These are phyloP conservation scores for Salix viminalis DNA, from an alignment of 345 rosid genomes.

Conservation along the genomic window DNA sequence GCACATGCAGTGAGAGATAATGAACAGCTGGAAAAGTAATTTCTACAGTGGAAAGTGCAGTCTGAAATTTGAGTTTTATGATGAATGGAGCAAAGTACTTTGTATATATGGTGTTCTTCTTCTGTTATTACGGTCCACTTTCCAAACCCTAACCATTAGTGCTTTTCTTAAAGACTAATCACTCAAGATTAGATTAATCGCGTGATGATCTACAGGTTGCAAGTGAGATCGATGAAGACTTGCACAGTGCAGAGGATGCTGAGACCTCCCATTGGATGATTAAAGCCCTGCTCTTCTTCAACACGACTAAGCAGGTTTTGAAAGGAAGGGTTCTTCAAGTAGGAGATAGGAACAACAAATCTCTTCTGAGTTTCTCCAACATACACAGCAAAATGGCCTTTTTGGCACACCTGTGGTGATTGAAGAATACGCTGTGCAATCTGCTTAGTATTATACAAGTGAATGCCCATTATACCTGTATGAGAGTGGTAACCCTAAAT, in stretches of 20 bases:
- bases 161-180: no score
- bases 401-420: slow-evolving; percentile 25
- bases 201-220: not conserved
- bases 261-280: slow-evolving; percentile 10
- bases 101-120: no score
- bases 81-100: no score
- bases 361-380: slow-evolving; percentile 20
- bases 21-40: no score
- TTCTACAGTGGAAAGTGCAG: no score
- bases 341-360: not conserved
- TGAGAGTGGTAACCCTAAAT: no score
- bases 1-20: no score
- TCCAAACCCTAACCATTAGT: no score
- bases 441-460: slow-evolving; percentile 2
- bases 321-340: slow-evolving; percentile 10
- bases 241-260: slow-evolving; percentile 1
- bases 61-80: no score
- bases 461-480: no score
- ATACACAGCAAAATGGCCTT: slow-evolving; percentile 28
- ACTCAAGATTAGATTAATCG: no score
- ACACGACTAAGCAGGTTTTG: slow-evolving; percentile 5
- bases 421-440: not conserved
- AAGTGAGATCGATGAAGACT: not conserved
- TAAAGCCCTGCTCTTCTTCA: slow-evolving; percentile 10
- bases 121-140: no score